These are phyloP conservation scores for Solanum sparsipilum DNA, from an alignment of 257 asterid species.

Conservation along the genomic window DNA sequence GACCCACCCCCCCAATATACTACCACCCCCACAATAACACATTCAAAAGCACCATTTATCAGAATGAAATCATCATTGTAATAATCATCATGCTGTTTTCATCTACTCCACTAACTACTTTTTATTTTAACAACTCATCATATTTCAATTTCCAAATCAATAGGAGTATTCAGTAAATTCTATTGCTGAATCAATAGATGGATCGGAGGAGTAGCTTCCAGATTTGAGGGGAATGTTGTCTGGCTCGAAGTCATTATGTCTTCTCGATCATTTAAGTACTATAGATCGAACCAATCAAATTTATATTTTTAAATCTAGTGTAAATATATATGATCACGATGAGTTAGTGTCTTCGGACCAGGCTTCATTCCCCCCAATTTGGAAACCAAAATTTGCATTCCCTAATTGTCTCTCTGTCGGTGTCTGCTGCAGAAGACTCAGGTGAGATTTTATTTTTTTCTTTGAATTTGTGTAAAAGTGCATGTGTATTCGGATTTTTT, in stretches of 20 bases:
- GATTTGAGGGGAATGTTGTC: conserved; percentile 44
- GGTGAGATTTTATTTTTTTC: neutral
- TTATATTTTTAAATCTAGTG: too few relatives aligned
- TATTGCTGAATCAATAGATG: neutral
- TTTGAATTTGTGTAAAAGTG: neutral
- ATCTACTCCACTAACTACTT: neutral
- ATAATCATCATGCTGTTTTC: conserved; percentile 11
- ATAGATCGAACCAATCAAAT: neutral
- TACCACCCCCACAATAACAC: neutral
- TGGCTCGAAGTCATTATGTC: conserved; percentile 32
- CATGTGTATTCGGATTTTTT: neutral
- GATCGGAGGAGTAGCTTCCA: neutral
- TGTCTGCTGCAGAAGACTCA: neutral
- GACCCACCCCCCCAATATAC: neutral
- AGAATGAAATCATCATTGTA: conserved; percentile 20
- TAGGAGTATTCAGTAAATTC: neutral
- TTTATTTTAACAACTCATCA: neutral
- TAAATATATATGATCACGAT: neutral
- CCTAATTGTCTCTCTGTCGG: neutral
- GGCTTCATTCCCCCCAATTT: conserved; percentile 62
- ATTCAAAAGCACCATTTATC: neutral
- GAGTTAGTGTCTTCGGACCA: conserved; percentile 39
- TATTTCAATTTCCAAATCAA: neutral
- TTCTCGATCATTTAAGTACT: neutral
- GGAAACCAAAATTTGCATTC: neutral